These are phyloP conservation scores for Colletotrichum camelliae DNA, from an alignment of 2,329 filamentous ascomycete genomes.

Conservation along the genomic window DNA sequence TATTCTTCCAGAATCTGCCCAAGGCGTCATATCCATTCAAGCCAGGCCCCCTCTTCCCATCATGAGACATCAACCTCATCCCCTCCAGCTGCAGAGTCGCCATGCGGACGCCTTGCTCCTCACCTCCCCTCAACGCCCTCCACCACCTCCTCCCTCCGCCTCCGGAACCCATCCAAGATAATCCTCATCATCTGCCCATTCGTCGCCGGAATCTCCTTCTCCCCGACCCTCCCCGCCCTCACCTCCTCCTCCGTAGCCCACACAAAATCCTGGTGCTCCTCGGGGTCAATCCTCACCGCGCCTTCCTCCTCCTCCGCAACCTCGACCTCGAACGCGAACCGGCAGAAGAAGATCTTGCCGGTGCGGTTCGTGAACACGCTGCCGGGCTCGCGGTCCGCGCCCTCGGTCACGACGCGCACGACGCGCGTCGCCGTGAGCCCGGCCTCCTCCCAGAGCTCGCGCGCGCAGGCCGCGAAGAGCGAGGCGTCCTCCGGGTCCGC, in stretches of 20 bases:
- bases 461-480: slow-evolving; percentile 47
- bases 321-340: slow-evolving; percentile 40
- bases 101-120: background rate
- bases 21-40: background rate
- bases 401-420: slow-evolving; percentile 31
- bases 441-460: slow-evolving; percentile 55
- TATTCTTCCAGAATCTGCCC: background rate
- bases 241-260: slow-evolving; percentile 46
- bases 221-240: slow-evolving; percentile 27
- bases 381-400: slow-evolving; percentile 24
- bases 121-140: background rate
- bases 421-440: slow-evolving; percentile 40
- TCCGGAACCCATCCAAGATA: slow-evolving; percentile 35
- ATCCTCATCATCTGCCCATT: slow-evolving; percentile 29
- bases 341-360: slow-evolving; percentile 33
- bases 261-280: slow-evolving; percentile 45
- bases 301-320: slow-evolving; percentile 21
- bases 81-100: background rate
- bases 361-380: slow-evolving; percentile 38
- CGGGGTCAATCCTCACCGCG: slow-evolving; percentile 39
- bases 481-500: slow-evolving; percentile 45
- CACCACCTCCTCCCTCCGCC: slow-evolving; percentile 23
- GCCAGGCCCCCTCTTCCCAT: background rate
- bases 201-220: slow-evolving; percentile 32
- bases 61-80: background rate